phyloP scores from a whole-genome alignment of 495 filamentous ascomycete species.

The Ramalina intermedia region DNA sequence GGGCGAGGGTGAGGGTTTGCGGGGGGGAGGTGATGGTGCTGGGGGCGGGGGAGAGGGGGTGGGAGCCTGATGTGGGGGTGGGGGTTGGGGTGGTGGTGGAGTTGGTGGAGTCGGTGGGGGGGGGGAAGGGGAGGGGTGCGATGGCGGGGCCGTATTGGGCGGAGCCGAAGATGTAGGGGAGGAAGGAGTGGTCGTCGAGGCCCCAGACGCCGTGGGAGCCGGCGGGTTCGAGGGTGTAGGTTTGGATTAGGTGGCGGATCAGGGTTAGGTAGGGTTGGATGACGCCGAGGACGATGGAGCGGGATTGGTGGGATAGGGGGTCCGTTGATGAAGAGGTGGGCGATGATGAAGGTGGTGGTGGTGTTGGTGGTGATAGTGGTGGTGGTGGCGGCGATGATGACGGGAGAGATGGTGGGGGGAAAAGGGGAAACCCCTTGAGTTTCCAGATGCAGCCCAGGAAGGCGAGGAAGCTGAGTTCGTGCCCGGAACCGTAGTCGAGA shows the following conservation, averaged over 20 bases:
- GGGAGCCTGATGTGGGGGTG: constrained; percentile 62
- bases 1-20: constrained; percentile 53
- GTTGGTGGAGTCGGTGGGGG: constrained; percentile 26
- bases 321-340: constrained; percentile 13
- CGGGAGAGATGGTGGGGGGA: not conserved
- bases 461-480: constrained; percentile 87
- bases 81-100: constrained; percentile 32
- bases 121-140: not conserved
- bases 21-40: constrained; percentile 47
- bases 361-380: no score
- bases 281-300: constrained; percentile 64
- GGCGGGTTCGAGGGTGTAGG: constrained; percentile 90
- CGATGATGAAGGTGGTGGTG: no score
- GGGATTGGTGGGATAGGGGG: constrained; percentile 43
- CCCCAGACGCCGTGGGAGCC: constrained; percentile 96
- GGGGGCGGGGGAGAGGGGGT: constrained; percentile 55
- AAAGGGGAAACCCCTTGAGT: constrained; percentile 49
- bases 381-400: constrained; percentile 6
- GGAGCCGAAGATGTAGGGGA: constrained; percentile 89
- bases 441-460: constrained; percentile 89
- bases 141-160: constrained; percentile 73
- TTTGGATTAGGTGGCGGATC: constrained; percentile 68
- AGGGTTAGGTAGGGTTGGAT: constrained; percentile 65
- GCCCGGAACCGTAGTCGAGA: constrained; percentile 90
- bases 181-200: constrained; percentile 93